These are phyloP conservation scores for Botrytis cinerea DNA, from an alignment of 2,329 filamentous ascomycete species.

Conservation along the genomic window DNA sequence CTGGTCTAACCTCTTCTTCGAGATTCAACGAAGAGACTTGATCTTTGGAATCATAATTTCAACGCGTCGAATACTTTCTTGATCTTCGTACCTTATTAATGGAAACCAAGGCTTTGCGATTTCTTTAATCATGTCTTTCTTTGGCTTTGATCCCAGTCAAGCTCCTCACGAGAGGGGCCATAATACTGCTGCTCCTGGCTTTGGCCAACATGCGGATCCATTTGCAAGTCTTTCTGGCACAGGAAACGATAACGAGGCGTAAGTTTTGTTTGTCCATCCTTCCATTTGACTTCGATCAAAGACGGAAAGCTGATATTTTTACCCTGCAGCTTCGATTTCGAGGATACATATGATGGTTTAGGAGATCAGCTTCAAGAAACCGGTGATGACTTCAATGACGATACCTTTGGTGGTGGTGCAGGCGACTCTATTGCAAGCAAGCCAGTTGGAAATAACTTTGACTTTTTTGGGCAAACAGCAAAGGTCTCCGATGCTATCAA, in stretches of 20 bases:
- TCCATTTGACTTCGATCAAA: not conserved
- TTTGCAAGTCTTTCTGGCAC: slow-evolving; percentile 78
- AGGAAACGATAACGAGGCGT: slow-evolving; percentile 57
- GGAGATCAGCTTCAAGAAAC: slow-evolving; percentile 89
- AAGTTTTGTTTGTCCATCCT: slow-evolving; percentile 24
- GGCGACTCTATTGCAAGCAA: slow-evolving; percentile 47
- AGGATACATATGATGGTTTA: slow-evolving; percentile 95
- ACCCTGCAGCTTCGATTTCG: slow-evolving; percentile 71
- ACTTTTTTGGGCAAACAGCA: slow-evolving; percentile 93
- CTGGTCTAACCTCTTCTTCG: slow-evolving; percentile 11
- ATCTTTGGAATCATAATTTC: not conserved
- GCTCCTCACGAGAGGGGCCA: slow-evolving; percentile 61
- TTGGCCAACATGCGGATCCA: slow-evolving; percentile 80
- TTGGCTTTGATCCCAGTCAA: slow-evolving; percentile 76
- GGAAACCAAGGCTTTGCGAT: slow-evolving; percentile 2
- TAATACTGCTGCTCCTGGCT: slow-evolving; percentile 71
- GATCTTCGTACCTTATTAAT: slow-evolving; percentile 8
- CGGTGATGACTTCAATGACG: slow-evolving; percentile 93
- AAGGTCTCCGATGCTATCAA: slow-evolving; percentile 82
- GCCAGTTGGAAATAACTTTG: slow-evolving; percentile 85
- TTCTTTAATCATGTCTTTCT: slow-evolving; percentile 75
- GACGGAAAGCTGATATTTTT: not conserved
- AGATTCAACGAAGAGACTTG: not conserved
- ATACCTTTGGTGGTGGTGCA: slow-evolving; percentile 74
- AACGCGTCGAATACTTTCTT: not conserved